Percentiles rank a stretch among this genome's conserved stretches.
Conservation (phyloP, 1,139 yeast species). For the Meyerozyma guilliermondii region DNA sequence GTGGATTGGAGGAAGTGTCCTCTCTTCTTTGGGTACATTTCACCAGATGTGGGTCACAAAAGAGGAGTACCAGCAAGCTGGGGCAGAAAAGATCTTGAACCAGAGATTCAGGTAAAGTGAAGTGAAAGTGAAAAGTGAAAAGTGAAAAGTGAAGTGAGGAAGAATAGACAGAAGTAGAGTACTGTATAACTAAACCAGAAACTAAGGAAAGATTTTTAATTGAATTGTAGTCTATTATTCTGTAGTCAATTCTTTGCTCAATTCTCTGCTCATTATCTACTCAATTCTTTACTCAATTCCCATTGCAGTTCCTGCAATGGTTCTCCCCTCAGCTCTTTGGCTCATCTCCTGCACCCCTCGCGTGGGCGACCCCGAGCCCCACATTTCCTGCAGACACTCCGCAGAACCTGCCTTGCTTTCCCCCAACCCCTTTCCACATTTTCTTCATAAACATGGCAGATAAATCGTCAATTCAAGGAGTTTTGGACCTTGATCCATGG, state of each 20-base stretch:
- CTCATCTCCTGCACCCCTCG: background rate
- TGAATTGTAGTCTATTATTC: no score
- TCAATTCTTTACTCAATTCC: no score
- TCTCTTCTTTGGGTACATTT: slow-evolving; percentile 90
- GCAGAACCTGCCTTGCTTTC: background rate
- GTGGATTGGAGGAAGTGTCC: slow-evolving; percentile 95
- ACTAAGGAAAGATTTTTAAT: no score
- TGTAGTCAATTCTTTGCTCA: no score
- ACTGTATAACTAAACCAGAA: no score
- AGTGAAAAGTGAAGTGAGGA: background rate
- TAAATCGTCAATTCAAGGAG: slow-evolving; percentile 39
- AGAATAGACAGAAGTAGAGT: background rate
- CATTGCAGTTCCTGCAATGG: no score
- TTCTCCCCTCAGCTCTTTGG: background rate
- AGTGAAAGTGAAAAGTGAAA: no score
- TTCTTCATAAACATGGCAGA: background rate
- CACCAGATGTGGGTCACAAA: slow-evolving; percentile 96
- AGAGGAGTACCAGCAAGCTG: slow-evolving; percentile 88
- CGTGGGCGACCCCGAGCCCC: background rate
- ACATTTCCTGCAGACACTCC: background rate
- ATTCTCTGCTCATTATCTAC: no score
- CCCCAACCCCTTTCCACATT: background rate
- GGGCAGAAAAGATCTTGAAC: slow-evolving; percentile 70
- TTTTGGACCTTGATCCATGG: slow-evolving; percentile 78
- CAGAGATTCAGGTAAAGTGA: slow-evolving; percentile 59